Evolutionary conservation across 176 grass and related monocot species (phyloP), one percentile per base, ranked within the genome.

Genomic region (Thinopyrum elongatum): DNA sequence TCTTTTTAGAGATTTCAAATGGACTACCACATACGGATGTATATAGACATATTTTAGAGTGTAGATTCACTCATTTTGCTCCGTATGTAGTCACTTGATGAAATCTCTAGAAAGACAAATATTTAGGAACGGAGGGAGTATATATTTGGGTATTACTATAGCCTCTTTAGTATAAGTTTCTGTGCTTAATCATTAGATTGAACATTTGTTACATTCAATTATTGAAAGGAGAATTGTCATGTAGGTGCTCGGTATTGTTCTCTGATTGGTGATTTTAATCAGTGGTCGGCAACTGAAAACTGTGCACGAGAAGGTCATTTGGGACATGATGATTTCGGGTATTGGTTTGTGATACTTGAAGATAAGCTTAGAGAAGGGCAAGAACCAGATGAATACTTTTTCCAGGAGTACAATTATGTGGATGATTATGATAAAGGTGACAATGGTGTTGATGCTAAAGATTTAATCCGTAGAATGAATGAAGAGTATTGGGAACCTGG

Each of bases 381-480:
- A 83, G 91, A 98, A 83, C 87, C 85, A 79, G 95, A 98, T 83
- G 91, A 95, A 59, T 90, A 95, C 80, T 98, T 87, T 73, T 98
- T 95, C 63, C 95, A 95, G 76, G 93, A 98, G 85, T 98, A 98
- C 60, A 98, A 95, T 69, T 98, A 98, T 62, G 66, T 94, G 27
- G 95, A 95, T 83, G 89, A 95, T 75, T 95, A 98, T 91, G 95
- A 95, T 83, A 98, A 98, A 94, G 95, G 95, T 46, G 95, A 98
- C 74, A 94, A 85, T 46, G 84, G 91, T 70, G 80, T 95, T 81
- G 89, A 89, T 92, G 80, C 72, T 44, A 88, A 95, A 86, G 93
- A 95, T 86, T 87, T 98, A 68, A 70, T 98, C 49, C 76, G 65
- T 41, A 90, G 82, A 79, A 67, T 89, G 23, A 95, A 95, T 83